Evolutionary conservation across 768 basidiomycete species (phyloP), one percentile per base, ranked within the genome.

Genomic region (Pleurotus tuber-regium): DNA sequence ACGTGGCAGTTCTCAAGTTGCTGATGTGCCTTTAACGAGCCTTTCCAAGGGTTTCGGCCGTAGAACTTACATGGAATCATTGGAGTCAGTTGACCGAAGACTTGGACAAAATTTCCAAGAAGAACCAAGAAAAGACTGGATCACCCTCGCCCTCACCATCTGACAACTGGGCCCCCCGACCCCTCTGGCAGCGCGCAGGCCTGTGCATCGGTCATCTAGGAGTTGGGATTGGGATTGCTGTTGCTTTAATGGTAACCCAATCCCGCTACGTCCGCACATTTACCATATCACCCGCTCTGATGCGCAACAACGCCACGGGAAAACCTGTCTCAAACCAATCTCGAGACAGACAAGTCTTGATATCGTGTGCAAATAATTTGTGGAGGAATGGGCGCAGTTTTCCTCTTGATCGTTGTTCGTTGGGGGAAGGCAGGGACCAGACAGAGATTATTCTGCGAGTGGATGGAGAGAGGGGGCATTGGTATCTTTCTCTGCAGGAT

Each of bases 41-140:
- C 16, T n/a, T 5, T 33, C 31, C 4, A 21, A 70, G 69, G 28
- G 59, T 63, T 4, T 65, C 67, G 12, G 64, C 57, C 14, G 61
- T 69, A 31, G 69, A 71, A 7, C 58, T 71, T 16, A 68, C 68
- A 4, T 71, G 66, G 61, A 67, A 66, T 33, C 62, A 62, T 25
- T 71, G 69, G 69, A 61, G 66, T 7, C 54, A 44, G 24, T 58
- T 59, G 3, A 61, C 58, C 11, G 52, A 57, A 3, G 63, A 66
- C 47, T 51, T 62, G 14, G 59, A 66, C 46, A 59, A 50, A 9
- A 48, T 57, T 10, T 56, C 55, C 2, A 33, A 56, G 54, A 30
- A 59, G 55, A 47, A 55, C 57, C 21, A 53, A 48, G 52, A 54
- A 42, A 35, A 44, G 48, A 14, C 43, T 56, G 33, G 24, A 49